Conservation (phyloP, 163 green algal species). For the Volvox carteri region DNA sequence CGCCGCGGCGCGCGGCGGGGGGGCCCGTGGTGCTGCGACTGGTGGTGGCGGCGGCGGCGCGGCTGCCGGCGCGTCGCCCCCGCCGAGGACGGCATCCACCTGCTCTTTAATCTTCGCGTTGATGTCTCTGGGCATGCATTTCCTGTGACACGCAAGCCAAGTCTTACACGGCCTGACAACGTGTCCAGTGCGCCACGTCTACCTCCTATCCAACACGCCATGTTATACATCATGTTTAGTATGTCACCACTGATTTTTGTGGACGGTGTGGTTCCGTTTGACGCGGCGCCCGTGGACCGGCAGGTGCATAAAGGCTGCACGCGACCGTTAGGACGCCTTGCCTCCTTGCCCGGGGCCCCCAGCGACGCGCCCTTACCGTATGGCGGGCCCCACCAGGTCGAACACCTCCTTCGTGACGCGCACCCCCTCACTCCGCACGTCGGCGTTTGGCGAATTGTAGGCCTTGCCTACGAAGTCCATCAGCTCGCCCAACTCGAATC, state of each 20-base stretch:
- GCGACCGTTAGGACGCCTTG: too few relatives aligned
- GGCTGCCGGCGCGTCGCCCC: neutral
- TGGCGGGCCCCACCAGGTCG: conserved; percentile 66
- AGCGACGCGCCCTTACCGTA: conserved; percentile 51
- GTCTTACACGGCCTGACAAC: neutral
- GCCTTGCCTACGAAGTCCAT: conserved; percentile 85
- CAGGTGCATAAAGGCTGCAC: too few relatives aligned
- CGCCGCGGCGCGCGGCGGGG: neutral
- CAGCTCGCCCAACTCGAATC: conserved; percentile 78
- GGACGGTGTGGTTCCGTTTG: too few relatives aligned
- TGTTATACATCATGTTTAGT: too few relatives aligned
- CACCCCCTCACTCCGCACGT: conserved; percentile 77
- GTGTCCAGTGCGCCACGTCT: neutral
- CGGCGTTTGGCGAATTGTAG: conserved; percentile 75
- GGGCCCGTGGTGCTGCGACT: neutral
- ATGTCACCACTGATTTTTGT: too few relatives aligned
- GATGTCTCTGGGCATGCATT: conserved; percentile 79
- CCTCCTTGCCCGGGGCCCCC: neutral
- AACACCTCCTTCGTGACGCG: conserved; percentile 74
- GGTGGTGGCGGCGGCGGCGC: conserved; percentile 13
- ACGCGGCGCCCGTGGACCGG: too few relatives aligned
- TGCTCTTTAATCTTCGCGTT: conserved; percentile 90
- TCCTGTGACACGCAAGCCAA: conserved; percentile 17
- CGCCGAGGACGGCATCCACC: conserved; percentile 74
- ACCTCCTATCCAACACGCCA: too few relatives aligned